A percentile compares a stretch with the other conserved stretches of the same genome.
Conservation (phyloP, 257 asterid species). For the Ilex asprella region DNA sequence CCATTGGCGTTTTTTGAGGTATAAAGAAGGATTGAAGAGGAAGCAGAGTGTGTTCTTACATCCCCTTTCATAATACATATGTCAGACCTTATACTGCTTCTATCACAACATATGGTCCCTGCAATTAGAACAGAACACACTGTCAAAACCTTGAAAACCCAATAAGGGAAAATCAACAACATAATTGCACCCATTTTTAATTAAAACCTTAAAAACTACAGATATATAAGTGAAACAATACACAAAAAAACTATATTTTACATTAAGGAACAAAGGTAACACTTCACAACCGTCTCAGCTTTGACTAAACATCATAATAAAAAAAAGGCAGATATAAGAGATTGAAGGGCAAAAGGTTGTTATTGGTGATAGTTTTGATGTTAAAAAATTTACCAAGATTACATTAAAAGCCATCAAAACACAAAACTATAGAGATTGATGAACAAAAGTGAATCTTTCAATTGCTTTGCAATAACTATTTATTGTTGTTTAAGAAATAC, state of each 20-base stretch:
- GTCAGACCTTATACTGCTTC: conserved; percentile 64
- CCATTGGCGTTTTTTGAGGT: conserved; percentile 9
- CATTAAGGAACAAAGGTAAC: background rate
- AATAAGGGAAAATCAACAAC: conserved; percentile 2
- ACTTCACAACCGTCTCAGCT: background rate
- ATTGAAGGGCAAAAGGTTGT: too few relatives aligned
- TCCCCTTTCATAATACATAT: conserved; percentile 86
- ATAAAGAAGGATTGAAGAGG: conserved; percentile 59
- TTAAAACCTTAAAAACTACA: background rate
- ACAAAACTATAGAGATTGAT: background rate
- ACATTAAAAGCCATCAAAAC: background rate
- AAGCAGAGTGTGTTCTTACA: conserved; percentile 51
- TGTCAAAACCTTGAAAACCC: background rate
- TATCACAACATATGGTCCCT: conserved; percentile 84
- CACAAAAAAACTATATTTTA: too few relatives aligned
- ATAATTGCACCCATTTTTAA: background rate
- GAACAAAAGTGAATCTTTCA: too few relatives aligned
- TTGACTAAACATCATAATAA: background rate
- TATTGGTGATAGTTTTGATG: background rate
- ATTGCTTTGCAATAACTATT: background rate
- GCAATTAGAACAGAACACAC: conserved; percentile 6
- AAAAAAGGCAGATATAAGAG: too few relatives aligned
- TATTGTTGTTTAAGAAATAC: background rate
- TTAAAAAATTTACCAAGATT: background rate
- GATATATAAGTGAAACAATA: background rate